These are phyloP conservation scores for Hura crepitans DNA, from an alignment of 441 rosid species.

Conservation along the genomic window DNA sequence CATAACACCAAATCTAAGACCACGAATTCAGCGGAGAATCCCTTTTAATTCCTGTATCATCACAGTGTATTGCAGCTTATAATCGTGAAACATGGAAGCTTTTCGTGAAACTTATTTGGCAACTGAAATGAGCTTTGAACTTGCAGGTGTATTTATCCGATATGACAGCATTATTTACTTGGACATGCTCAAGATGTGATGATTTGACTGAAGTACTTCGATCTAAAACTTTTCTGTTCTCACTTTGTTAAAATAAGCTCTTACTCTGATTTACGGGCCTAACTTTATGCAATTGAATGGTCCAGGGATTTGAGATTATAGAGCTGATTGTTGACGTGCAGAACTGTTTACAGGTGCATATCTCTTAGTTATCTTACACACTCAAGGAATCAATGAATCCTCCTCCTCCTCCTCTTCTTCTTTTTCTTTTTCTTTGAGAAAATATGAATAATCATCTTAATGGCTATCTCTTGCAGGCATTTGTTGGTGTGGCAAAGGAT, in stretches of 20 bases:
- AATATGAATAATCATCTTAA: background rate
- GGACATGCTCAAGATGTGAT: slow-evolving; percentile 87
- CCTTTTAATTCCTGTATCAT: background rate
- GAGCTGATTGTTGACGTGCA: slow-evolving; percentile 74
- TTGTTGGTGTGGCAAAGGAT: slow-evolving; percentile 84
- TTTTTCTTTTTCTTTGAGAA: background rate
- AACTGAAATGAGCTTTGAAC: slow-evolving; percentile 22
- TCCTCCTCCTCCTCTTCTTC: too few relatives aligned
- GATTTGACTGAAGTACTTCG: slow-evolving; percentile 57
- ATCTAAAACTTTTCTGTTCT: slow-evolving; percentile 11
- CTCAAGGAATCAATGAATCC: background rate
- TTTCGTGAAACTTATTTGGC: background rate
- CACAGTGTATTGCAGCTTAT: background rate
- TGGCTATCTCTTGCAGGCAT: slow-evolving; percentile 46
- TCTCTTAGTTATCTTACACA: slow-evolving; percentile 7
- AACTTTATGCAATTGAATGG: slow-evolving; percentile 17
- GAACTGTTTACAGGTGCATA: slow-evolving; percentile 74
- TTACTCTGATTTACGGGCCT: slow-evolving; percentile 10
- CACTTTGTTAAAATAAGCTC: background rate
- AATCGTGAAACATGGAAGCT: background rate
- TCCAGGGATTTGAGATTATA: slow-evolving; percentile 81
- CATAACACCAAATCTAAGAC: background rate
- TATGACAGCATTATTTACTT: slow-evolving; percentile 63
- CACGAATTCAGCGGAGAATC: background rate
- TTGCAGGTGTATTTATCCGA: slow-evolving; percentile 81